phyloP scores from a whole-genome alignment of 805 yeast species.

The Saccharomycopsis amapae region DNA sequence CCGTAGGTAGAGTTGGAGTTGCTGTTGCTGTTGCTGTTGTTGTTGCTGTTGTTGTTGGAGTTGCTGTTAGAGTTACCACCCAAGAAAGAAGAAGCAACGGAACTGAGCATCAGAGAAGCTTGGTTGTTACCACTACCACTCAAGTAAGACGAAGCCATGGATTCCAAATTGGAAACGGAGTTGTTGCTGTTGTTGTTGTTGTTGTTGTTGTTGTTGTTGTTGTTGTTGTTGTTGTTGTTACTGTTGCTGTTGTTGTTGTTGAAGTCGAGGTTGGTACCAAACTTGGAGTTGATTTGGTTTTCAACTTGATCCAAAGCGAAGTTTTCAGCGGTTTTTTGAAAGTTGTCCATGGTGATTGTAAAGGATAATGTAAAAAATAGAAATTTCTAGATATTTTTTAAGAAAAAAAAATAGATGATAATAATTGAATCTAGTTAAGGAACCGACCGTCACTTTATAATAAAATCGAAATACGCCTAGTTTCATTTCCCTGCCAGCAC shows the following conservation, averaged over 20 bases:
- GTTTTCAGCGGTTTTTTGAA: conserved; percentile 15
- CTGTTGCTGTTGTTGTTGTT: conserved; percentile 9
- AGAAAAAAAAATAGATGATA: too few relatives aligned
- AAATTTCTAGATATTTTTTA: too few relatives aligned
- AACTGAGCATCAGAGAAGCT: conserved; percentile 11
- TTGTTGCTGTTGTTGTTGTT: conserved; percentile 1
- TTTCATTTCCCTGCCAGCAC: too few relatives aligned
- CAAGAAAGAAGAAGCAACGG: conserved; percentile 19
- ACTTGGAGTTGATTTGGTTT: conserved; percentile 20
- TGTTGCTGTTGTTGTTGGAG: conserved; percentile 1
- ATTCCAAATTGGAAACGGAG: conserved; percentile 5
- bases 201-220: conserved; percentile 7
- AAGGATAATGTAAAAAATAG: conserved; percentile 27
- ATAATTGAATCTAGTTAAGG: too few relatives aligned
- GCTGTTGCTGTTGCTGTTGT: conserved; percentile 1
- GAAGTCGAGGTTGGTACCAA: conserved; percentile 13
- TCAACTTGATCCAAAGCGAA: conserved; percentile 17
- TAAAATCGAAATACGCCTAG: too few relatives aligned
- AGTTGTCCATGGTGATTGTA: conserved; percentile 5
- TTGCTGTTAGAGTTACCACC: conserved; percentile 13
- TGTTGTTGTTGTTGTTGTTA: conserved; percentile 11
- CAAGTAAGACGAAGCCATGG: conserved; percentile 18
- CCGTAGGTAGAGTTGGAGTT: not conserved
- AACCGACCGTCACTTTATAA: too few relatives aligned
- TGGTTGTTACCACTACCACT: conserved; percentile 7